These are phyloP conservation scores for Fusarium sp. DNA, from an alignment of 2,329 filamentous ascomycete genomes.

Conservation along the genomic window DNA sequence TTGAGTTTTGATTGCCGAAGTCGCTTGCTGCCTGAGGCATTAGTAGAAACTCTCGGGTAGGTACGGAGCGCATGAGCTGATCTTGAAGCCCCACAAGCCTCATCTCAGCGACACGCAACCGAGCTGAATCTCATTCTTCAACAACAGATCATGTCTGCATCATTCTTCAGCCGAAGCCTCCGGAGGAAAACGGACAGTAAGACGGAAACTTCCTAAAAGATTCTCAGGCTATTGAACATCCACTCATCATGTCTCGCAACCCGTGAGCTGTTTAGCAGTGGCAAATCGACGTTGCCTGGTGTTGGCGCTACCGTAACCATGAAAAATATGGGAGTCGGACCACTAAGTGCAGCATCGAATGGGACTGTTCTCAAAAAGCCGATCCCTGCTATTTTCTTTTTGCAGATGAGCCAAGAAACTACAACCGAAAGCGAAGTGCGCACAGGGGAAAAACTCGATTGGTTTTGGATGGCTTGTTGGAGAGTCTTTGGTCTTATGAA, in stretches of 20 bases:
- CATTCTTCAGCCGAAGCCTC: neutral
- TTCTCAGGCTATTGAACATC: neutral
- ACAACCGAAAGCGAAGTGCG: neutral
- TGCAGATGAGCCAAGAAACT: neutral
- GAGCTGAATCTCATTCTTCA: neutral
- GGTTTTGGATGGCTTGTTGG: neutral
- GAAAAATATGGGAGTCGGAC: neutral
- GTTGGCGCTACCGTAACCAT: neutral
- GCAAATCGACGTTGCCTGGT: neutral
- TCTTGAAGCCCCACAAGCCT: neutral
- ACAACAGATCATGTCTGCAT: neutral
- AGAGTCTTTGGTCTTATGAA: neutral
- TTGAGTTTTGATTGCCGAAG: neutral
- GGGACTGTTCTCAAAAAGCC: neutral
- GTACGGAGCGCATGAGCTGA: neutral
- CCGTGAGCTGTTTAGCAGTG: neutral
- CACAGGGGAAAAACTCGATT: neutral
- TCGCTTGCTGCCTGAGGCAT: neutral
- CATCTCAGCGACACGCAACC: neutral
- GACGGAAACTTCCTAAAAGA: neutral
- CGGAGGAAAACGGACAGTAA: neutral
- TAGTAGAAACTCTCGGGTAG: neutral
- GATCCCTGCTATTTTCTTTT: neutral
- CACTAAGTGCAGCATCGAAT: neutral
- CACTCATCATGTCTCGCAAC: neutral